Base-by-base conservation (phyloP, 805 yeast species). In the Komagataella populi region DNA sequence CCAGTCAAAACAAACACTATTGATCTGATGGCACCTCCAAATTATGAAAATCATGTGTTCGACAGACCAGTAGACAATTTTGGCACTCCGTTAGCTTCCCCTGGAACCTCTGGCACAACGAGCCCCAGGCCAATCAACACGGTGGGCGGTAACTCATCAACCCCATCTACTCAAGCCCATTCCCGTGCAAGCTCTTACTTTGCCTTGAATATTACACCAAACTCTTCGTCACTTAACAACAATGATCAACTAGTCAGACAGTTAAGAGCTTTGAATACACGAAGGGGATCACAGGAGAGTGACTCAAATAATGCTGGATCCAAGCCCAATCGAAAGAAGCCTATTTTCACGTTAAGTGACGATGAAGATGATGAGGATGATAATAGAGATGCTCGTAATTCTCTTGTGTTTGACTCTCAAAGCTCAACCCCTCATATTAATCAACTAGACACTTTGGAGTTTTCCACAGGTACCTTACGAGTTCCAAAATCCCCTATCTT, bases 11-110 rank as follows among this genome's bases (percentile, higher is more conserved):
- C 62, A 6, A 60, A 66, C n/a, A 70, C 73, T 4, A 70, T 75
- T 51, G 74, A 68, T 48, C 60, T 78, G 48, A 73, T 79, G 69
- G 93, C 96, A 0, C 96, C 96, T 2, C 96, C 97, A 23, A 75
- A 83, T 52, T 89, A 89, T 63, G 89, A 80, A 53, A 79, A 76
- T 51, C 95, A 87, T 63, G 78, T 87, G 44, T 86, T 84, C 64
- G 97, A 89, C 65, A 70, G 85, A 52, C 81, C 79, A 4, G 55
- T 64, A 6, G 78, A 73, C 20, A 30, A 30, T 10, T 30, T 8
- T 30, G 39, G 39, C 14, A 72, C 74, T 6, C 46, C 46, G 10
- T 44, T 20, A 20, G 46, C 46, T 44, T 23, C 48, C 17, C 79
- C 80, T 4, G 54, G 61, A 12, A 56, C 56, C 20, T 74, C 79